Base-by-base conservation (phyloP, 352 stramenopile genomes). In the Globisporangium cylindrosporum region DNA sequence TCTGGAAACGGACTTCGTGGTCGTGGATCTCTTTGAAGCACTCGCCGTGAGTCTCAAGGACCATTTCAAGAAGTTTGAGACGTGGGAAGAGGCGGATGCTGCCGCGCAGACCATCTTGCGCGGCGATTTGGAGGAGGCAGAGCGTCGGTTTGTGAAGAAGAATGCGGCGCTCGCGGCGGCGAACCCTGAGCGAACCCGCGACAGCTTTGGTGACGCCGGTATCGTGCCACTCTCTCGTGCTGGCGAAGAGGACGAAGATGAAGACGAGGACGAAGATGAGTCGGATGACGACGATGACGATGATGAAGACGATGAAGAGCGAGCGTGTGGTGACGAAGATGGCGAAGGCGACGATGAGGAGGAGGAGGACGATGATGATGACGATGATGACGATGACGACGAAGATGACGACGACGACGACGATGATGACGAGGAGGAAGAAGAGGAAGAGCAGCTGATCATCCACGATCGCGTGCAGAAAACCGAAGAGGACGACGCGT, bases 1-100 rank as follows among this genome's bases (percentile, higher is more conserved):
- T 1, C 87, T 97, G 53, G 97, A 99, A 62, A 97, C 97, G 34
- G 88, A 98, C 62, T 98, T 97, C 76, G 79, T 94, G 41, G 83
- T 97, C 49, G 78, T 90, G 7, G 85, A 98, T 57, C 67, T 93
- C 8, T 90, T 93, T 58, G 88, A 97, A 24, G 70, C 85, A 43
- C 74, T 97, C 7, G 43, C 73, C 0, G 67, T 55, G 14, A 86
- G 66, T 46, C 38, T 92, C 22, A 89, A 88, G 62, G 88, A 95
- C 20, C 76, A 92, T 22, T 87, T 93, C 54, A 75, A 78, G 59
- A 82, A 80, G 34, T 88, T 83, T 61, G 82, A 90, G 41, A 87
- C 69, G n/a, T 96, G 86, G 86, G 86, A 92, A 41, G 82, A 93
- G 38, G 88, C 83, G 0, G 85, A 96, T 48, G 43, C 73, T 8